These are phyloP conservation scores for Xylaria sp. DNA, from an alignment of 2,329 filamentous ascomycete species.

Conservation along the genomic window DNA sequence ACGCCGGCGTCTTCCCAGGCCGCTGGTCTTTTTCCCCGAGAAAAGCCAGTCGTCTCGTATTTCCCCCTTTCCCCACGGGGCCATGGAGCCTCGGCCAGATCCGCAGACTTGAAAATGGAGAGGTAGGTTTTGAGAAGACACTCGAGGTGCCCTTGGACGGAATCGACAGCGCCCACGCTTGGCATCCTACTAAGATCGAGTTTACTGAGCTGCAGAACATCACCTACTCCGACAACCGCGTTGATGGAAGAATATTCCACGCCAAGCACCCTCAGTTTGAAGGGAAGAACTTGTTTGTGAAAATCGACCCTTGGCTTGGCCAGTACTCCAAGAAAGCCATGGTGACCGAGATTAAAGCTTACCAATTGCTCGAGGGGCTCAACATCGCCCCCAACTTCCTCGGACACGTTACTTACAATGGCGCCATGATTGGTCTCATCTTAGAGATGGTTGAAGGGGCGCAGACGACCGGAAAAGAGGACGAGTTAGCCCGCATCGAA, in stretches of 20 bases:
- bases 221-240: neutral
- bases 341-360: slow-evolving; percentile 15
- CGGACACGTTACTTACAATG: slow-evolving; percentile 26
- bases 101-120: slow-evolving; percentile 3
- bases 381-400: slow-evolving; percentile 21
- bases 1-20: slow-evolving; percentile 24
- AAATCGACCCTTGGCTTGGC: neutral
- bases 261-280: slow-evolving; percentile 14
- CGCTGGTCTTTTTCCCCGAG: neutral
- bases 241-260: neutral
- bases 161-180: neutral
- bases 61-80: slow-evolving; percentile 21
- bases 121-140: slow-evolving; percentile 1
- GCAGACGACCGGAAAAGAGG: neutral
- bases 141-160: neutral
- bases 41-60: neutral
- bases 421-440: slow-evolving; percentile 12
- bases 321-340: neutral
- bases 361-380: slow-evolving; percentile 6
- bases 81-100: slow-evolving; percentile 27
- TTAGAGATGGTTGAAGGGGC: slow-evolving; percentile 16
- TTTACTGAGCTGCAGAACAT: slow-evolving; percentile 17
- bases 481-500: slow-evolving; percentile 3
- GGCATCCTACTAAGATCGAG: slow-evolving; percentile 21
- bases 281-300: neutral